These are phyloP conservation scores for Trichoderma sp. DNA, from an alignment of 2,329 filamentous ascomycete species.

Conservation along the genomic window DNA sequence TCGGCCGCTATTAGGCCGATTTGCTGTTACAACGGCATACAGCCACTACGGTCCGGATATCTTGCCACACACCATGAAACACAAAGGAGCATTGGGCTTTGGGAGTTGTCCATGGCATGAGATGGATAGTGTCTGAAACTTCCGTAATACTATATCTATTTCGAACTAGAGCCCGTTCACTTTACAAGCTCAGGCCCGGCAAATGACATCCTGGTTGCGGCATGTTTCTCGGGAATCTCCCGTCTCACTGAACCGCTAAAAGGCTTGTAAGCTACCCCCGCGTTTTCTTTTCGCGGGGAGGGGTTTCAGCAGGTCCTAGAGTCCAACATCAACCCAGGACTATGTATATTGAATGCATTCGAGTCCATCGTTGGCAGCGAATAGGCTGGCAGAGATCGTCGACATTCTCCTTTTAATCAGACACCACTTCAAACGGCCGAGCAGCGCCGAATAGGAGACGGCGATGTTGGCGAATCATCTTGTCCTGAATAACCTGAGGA, in stretches of 20 bases:
- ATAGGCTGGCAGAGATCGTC: not conserved
- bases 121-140: not conserved
- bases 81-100: too few species aligned
- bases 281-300: not conserved
- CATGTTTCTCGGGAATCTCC: not conserved
- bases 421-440: not conserved
- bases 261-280: not conserved
- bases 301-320: not conserved
- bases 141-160: not conserved
- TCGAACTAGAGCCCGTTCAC: too few species aligned
- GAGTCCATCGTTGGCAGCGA: not conserved
- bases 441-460: not conserved
- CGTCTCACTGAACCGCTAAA: not conserved
- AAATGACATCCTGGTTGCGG: not conserved
- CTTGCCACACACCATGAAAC: not conserved
- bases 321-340: not conserved
- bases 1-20: not conserved
- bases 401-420: not conserved
- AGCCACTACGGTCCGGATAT: not conserved
- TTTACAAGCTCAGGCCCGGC: not conserved
- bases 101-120: not conserved
- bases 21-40: too few species aligned
- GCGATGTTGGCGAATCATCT: not conserved
- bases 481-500: not conserved
- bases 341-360: not conserved